phyloP scores from a whole-genome alignment of 75 land plant species.

The Isoetes taiwanensis region DNA sequence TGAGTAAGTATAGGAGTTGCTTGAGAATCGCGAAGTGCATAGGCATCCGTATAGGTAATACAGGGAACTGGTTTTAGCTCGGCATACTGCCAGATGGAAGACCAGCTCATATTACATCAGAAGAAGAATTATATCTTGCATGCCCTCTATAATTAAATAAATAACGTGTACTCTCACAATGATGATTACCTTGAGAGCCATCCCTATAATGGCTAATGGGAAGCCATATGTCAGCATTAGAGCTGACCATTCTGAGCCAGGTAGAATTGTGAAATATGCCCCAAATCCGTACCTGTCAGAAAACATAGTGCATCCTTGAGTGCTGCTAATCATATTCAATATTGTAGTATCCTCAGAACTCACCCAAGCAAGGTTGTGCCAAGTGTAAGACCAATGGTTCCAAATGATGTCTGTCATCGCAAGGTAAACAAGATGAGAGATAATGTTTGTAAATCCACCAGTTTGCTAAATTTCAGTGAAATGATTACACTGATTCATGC shows the following conservation, averaged over 20 bases:
- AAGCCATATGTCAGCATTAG: constrained; percentile 97
- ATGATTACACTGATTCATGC: not conserved
- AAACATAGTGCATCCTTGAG: not conserved
- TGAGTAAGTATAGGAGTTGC: constrained; percentile 83
- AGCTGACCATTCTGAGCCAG: constrained; percentile 97
- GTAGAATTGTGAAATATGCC: constrained; percentile 81
- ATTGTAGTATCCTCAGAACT: constrained; percentile 15
- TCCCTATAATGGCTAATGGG: constrained; percentile 92
- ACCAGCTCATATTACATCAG: not conserved
- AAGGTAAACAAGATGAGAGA: constrained; percentile 2
- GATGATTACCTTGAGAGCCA: constrained; percentile 79
- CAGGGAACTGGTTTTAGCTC: constrained; percentile 96
- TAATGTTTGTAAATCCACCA: no score
- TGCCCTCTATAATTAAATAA: constrained; percentile 10
- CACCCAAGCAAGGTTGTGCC: constrained; percentile 68
- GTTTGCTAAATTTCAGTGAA: not conserved
- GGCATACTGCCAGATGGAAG: constrained; percentile 51
- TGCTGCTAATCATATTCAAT: not conserved
- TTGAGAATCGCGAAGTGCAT: constrained; percentile 52
- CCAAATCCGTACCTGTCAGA: constrained; percentile 87
- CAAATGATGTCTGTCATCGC: constrained; percentile 90
- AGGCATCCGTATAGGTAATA: constrained; percentile 74
- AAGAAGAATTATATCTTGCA: not conserved
- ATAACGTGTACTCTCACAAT: not conserved
- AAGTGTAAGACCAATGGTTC: constrained; percentile 73